Base-by-base conservation (phyloP, 1,284 basidiomycete species). In the Pyrrhoderma noxium region DNA sequence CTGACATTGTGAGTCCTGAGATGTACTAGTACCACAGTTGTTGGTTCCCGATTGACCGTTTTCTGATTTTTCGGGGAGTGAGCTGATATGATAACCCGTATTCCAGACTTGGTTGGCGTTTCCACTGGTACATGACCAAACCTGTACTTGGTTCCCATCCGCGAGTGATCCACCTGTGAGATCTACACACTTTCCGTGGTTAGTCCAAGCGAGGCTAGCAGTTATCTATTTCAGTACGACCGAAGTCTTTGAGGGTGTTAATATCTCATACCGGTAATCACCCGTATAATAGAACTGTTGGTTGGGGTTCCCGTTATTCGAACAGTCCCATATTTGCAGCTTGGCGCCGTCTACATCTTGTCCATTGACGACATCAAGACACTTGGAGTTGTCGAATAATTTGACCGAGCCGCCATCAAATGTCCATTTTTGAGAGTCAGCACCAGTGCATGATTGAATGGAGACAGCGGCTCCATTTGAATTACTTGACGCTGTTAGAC, bases 21-120 rank as follows among this genome's bases (percentile, higher is more conserved):
- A 70, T 7, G 70, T 70, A 1, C 60, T 61, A 0, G 75, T 74
- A 1, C 79, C 79, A 57, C 81, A 83, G 37, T 66, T 62, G 64
- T 79, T 80, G 22, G 65, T 73, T n/a, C 81, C 81, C 48, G 58
- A 68, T 56, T 82, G 81, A 11, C 70, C 75, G 13, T 70, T 64
- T 59, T 82, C 74, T 1, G 78, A 74, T 2, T 64, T 71, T 8
- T 58, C 35, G 25, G 76, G 75, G 19, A 73, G 70, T 14, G 52
- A 54, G 52, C 59, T 66, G 57, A 62, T 59, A 35, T 66, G 63
- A 60, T 77, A 78, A 2, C 76, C 75, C 3, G 67, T 63, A 59
- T 76, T 71, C 74, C 74, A 77, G 52, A 73, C 58, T 58, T 78
- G 74, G 58, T 76, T 76, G 14, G 68, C 53, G 56, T 64, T 73